Evolutionary conservation across 1,139 yeast species (phyloP).

Genomic region (Entelexis sorbosivorans): DNA sequence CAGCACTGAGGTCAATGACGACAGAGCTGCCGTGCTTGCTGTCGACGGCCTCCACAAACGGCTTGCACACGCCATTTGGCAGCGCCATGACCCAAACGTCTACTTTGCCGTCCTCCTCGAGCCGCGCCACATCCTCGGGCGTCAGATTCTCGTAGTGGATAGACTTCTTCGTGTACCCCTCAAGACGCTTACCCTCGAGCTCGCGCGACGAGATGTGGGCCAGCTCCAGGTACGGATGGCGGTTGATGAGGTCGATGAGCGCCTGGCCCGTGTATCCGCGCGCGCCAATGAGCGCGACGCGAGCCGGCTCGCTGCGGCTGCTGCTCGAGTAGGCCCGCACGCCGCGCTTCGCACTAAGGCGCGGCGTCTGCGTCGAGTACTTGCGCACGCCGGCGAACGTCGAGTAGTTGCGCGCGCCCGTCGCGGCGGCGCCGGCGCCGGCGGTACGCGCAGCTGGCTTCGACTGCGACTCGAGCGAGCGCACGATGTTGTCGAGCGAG

Average conservation of each 20-base stretch:
- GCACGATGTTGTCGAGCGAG: conserved; percentile 31
- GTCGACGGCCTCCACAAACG: conserved; percentile 89
- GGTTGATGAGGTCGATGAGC: conserved; percentile 71
- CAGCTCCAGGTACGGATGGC: conserved; percentile 77
- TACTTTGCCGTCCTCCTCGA: conserved; percentile 67
- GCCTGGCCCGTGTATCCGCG: conserved; percentile 97
- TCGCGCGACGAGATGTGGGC: conserved; percentile 95
- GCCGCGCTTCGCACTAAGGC: not conserved
- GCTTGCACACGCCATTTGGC: conserved; percentile 96
- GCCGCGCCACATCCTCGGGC: conserved; percentile 67
- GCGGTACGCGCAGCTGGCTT: not conserved
- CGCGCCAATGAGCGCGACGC: conserved; percentile 92
- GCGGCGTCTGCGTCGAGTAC: conserved; percentile 9
- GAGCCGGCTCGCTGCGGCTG: conserved; percentile 23
- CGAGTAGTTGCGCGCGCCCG: conserved; percentile 7
- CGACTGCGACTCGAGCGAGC: conserved; percentile 1
- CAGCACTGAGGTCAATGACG: conserved; percentile 88
- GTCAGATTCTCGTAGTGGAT: conserved; percentile 76
- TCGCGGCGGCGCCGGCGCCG: not conserved
- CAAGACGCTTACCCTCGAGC: conserved; percentile 71
- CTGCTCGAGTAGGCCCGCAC: not conserved
- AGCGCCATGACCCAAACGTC: conserved; percentile 99
- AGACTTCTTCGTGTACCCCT: conserved; percentile 74
- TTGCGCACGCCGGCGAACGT: conserved; percentile 2
- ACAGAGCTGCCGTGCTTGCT: conserved; percentile 46